phyloP scores from a whole-genome alignment of 2,329 filamentous ascomycete genomes.

The Scopulariopsis brevicaulis region DNA sequence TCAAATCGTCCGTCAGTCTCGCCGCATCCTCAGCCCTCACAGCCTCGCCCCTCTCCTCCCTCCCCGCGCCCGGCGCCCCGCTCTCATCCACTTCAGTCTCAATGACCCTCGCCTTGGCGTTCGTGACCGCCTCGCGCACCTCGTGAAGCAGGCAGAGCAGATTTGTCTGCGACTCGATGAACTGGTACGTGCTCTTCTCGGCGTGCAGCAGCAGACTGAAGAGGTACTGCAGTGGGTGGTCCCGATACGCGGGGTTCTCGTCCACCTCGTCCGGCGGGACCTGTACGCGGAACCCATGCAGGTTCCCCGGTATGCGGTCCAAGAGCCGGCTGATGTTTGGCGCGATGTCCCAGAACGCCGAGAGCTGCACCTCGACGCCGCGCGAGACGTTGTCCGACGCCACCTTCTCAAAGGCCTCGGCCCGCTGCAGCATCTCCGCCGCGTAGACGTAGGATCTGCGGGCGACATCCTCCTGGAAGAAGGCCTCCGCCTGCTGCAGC shows the following conservation, averaged over 20 bases:
- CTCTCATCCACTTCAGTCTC: conserved; percentile 48
- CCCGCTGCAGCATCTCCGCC: conserved; percentile 59
- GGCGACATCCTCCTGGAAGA: conserved; percentile 70
- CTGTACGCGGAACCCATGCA: conserved; percentile 54
- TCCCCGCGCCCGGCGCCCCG: conserved; percentile 18
- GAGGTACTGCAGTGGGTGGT: conserved; percentile 81
- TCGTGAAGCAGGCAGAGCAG: conserved; percentile 83
- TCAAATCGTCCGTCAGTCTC: conserved; percentile 70
- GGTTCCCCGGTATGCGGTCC: conserved; percentile 60
- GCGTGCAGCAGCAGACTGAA: conserved; percentile 77
- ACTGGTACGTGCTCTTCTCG: conserved; percentile 89
- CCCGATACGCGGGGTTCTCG: conserved; percentile 74
- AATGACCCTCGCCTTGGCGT: conserved; percentile 54
- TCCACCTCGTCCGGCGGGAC: conserved; percentile 71
- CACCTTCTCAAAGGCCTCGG: conserved; percentile 64
- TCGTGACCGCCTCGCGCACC: conserved; percentile 69
- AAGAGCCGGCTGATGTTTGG: conserved; percentile 68
- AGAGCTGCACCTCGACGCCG: conserved; percentile 83
- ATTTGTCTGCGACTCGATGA: conserved; percentile 91
- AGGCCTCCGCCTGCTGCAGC: conserved; percentile 63
- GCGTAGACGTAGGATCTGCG: conserved; percentile 63
- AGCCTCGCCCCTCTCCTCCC: conserved; percentile 32
- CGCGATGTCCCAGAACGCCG: conserved; percentile 96
- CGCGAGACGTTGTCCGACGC: conserved; percentile 77
- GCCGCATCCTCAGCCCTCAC: conserved; percentile 57